Evolutionary conservation across 225 moss, liverwort and hornwort genomes (phyloP).

Genomic region (Pleurozium schreberi): DNA sequence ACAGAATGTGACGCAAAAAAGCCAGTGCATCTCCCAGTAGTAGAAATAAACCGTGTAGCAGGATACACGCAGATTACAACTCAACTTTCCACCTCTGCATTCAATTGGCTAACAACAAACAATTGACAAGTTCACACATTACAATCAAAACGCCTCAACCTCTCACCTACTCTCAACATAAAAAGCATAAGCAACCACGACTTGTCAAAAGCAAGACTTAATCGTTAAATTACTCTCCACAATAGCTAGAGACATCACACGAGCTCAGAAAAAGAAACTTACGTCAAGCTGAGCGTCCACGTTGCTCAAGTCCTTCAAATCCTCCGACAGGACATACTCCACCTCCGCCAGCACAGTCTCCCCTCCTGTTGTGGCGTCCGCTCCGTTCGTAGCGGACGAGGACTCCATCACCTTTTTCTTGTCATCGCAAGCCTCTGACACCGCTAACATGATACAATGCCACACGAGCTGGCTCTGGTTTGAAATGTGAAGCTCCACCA

Average conservation of each 20-base stretch:
- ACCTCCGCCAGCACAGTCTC: slow-evolving; percentile 44
- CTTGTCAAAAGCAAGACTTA: background rate
- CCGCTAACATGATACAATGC: slow-evolving; percentile 69
- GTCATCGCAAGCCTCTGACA: slow-evolving; percentile 61
- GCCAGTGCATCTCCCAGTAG: background rate
- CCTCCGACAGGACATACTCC: slow-evolving; percentile 80
- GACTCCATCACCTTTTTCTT: slow-evolving; percentile 59
- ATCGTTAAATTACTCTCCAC: background rate
- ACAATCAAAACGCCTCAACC: background rate
- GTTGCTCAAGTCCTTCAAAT: slow-evolving; percentile 68
- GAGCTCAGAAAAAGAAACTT: slow-evolving; percentile 1
- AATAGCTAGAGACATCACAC: background rate
- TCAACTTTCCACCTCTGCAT: background rate
- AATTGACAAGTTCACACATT: background rate
- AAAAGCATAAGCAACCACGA: background rate
- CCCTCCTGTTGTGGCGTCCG: background rate
- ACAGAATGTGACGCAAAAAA: background rate
- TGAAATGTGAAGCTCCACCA: background rate
- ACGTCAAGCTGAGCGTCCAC: slow-evolving; percentile 51
- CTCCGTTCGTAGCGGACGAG: background rate
- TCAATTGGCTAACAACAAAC: background rate
- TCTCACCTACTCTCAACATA: background rate
- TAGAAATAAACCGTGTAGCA: background rate
- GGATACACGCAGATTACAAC: background rate
- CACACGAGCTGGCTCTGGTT: background rate